These are phyloP conservation scores for Euphrasia confusa DNA, from an alignment of 257 asterid species.

Conservation along the genomic window DNA sequence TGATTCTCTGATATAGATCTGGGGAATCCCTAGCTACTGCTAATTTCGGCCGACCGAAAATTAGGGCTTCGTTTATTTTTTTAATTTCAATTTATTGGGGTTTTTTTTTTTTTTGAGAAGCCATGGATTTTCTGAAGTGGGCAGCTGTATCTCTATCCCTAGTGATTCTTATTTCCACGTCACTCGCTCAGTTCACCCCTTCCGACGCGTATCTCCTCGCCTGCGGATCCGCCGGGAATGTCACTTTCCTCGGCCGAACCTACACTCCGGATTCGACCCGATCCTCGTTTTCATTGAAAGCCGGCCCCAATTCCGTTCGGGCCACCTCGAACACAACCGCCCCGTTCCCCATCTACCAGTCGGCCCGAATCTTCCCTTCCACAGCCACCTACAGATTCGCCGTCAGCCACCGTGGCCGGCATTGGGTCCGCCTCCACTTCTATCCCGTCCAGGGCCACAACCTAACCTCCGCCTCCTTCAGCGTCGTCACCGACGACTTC, in stretches of 20 bases:
- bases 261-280: slow-evolving; percentile 48
- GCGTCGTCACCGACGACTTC: slow-evolving; percentile 58
- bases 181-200: slow-evolving; percentile 49
- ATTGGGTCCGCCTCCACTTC: slow-evolving; percentile 71
- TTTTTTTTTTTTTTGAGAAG: slow-evolving; percentile 19
- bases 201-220: slow-evolving; percentile 51
- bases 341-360: slow-evolving; percentile 56
- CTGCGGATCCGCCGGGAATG: slow-evolving; percentile 69
- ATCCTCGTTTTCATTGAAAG: slow-evolving; percentile 40
- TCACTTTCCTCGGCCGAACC: slow-evolving; percentile 47
- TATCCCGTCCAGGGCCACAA: slow-evolving; percentile 50
- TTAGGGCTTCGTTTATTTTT: background rate
- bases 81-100: slow-evolving; percentile 5
- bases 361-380: slow-evolving; percentile 50
- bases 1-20: slow-evolving; percentile 32
- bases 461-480: slow-evolving; percentile 47
- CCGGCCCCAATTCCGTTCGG: slow-evolving; percentile 35
- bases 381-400: slow-evolving; percentile 47
- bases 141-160: slow-evolving; percentile 34
- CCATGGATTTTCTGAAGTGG: slow-evolving; percentile 38
- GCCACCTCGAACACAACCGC: slow-evolving; percentile 53
- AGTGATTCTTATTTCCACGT: slow-evolving; percentile 25
- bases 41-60: slow-evolving; percentile 10
- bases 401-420: slow-evolving; percentile 47
- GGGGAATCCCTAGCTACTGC: slow-evolving; percentile 20